Base-by-base conservation (phyloP, 2,329 filamentous ascomycete genomes). In the Aspergillus amoenus region DNA sequence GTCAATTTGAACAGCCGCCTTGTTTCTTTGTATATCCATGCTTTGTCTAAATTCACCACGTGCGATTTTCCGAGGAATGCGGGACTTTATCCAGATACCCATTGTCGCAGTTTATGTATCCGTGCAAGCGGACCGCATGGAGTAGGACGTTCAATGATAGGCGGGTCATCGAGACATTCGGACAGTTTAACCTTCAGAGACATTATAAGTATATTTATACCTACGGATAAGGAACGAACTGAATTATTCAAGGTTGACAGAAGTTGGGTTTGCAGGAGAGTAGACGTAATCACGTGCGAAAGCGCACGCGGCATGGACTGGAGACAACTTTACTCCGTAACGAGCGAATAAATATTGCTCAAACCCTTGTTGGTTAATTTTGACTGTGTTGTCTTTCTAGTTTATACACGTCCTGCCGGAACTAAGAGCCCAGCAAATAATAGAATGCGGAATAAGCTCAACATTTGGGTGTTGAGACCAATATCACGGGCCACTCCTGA, bases 61-160 rank as follows among this genome's bases (percentile, higher is more conserved):
- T 54, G 37, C 18, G 18, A 15, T 27, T 39, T 55, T 11, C 45
- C 39, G 22, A 34, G 52, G 52, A 55, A 39, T 48, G 44, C 17
- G 45, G 39, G 52, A 37, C 39, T 34, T 5, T 30, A 43, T n/a
- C 21, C 47, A 13, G 30, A 32, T 40, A 41, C 27, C 30, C 7
- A 30, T 30, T 13, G 37, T 11, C 12, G 34, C 13, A n/a, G 12
- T 37, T n/a, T 37, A n/a, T 6, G 12, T 15, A 13, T 7, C 12
- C 5, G 34, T n/a, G 34, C 15, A n/a, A 1, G n/a, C 34, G 9
- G 34, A 37, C 34, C 34, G 7, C 34, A 15, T 37, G 15, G 15
- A 37, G 12, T 37, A 37, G 34, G 13, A n/a, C n/a, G 6, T 13
- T 37, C 13, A 9, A 37, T 37, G 13, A 37, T 37, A 37, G 17